A percentile compares a stretch with the other conserved stretches of the same genome.
These are phyloP conservation scores for Backusella sp. DNA, from an alignment of 192 early-diverging fungal genomes.

Conservation along the genomic window DNA sequence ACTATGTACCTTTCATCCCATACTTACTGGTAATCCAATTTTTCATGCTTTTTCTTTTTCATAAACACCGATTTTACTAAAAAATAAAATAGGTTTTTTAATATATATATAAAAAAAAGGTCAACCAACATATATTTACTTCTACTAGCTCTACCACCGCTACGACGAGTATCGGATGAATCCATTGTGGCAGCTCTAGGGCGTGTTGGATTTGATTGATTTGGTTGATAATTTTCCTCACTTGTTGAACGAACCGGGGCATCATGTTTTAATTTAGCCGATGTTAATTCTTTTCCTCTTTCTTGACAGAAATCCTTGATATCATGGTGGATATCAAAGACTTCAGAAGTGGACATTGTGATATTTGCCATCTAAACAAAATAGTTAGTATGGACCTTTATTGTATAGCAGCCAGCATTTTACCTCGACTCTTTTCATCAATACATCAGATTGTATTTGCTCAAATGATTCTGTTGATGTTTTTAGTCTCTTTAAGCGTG, in stretches of 20 bases:
- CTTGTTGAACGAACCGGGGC: not conserved
- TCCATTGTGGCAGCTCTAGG: not conserved
- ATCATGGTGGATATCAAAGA: conserved; percentile 8
- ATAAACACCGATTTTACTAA: conserved; percentile 11
- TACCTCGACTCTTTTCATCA: conserved; percentile 30
- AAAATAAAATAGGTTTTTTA: not conserved
- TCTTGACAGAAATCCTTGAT: conserved; percentile 3
- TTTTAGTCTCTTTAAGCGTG: conserved; percentile 21
- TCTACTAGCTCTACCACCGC: not conserved
- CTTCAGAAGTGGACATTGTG: not conserved
- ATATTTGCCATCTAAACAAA: not conserved
- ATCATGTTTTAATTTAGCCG: not conserved
- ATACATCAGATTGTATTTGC: conserved; percentile 24
- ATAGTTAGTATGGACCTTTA: too few species aligned
- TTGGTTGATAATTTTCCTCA: not conserved
- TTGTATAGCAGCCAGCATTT: too few species aligned
- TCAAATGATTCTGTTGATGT: conserved; percentile 21
- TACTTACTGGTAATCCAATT: not conserved
- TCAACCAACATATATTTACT: not conserved
- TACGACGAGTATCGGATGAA: not conserved
- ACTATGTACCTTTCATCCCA: not conserved
- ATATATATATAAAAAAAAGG: not conserved
- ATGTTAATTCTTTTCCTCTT: not conserved
- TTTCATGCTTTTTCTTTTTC: conserved; percentile 15
- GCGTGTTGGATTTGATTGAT: not conserved